Conservation (phyloP, 345 rosid genomes). For the Moricandia moricandioides region DNA sequence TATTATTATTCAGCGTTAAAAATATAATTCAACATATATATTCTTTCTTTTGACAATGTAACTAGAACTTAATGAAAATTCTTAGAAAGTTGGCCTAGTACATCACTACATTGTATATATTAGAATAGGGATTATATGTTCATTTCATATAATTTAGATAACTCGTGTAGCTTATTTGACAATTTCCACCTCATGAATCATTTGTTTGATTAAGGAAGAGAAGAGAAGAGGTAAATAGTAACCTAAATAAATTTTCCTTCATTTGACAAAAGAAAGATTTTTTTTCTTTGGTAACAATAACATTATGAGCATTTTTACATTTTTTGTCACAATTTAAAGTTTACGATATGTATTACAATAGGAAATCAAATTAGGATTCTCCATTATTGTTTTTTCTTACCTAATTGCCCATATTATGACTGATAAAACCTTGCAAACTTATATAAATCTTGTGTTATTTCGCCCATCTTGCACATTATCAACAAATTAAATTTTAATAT, state of each 20-base stretch:
- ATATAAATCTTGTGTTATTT: neutral
- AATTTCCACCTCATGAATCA: neutral
- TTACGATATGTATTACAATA: no score
- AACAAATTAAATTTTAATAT: neutral
- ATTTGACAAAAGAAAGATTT: no score
- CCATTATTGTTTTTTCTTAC: neutral
- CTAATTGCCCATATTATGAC: neutral
- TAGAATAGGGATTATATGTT: neutral
- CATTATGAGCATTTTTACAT: no score
- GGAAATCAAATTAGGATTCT: neutral
- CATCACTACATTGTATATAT: neutral
- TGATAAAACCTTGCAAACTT: neutral
- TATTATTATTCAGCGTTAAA: no score
- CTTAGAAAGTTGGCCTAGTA: neutral
- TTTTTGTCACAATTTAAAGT: no score
- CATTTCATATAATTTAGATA: neutral
- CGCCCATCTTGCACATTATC: conserved; percentile 20
- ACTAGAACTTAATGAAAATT: neutral
- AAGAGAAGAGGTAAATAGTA: neutral
- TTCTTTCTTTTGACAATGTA: neutral
- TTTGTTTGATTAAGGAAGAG: neutral
- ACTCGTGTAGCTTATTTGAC: neutral
- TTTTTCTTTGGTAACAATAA: no score
- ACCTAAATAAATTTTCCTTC: neutral
- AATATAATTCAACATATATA: no score